A percentile compares a stretch with the other conserved stretches of the same genome.
phyloP scores from a whole-genome alignment of 2,329 filamentous ascomycete species.

The Aspergillus sp. region DNA sequence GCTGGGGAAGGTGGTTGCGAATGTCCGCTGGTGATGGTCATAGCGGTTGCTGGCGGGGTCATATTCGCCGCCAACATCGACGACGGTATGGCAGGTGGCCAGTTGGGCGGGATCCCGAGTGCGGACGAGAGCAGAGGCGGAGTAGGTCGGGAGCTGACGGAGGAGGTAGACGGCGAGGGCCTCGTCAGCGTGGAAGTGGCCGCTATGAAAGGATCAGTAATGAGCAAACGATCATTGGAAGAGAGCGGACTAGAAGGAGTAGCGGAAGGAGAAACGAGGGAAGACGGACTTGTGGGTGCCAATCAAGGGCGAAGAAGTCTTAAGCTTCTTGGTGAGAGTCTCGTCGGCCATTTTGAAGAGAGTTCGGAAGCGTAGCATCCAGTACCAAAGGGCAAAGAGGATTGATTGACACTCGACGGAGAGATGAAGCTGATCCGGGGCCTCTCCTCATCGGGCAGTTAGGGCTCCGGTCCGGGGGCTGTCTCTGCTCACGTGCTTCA shows the following conservation, averaged over 20 bases:
- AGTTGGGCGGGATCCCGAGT: constrained; percentile 81
- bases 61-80: constrained; percentile 97
- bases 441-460: background rate
- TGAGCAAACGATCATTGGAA: constrained; percentile 12
- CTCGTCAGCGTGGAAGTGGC: constrained; percentile 98
- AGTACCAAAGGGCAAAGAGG: constrained; percentile 7
- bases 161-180: constrained; percentile 96
- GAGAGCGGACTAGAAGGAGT: background rate
- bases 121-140: constrained; percentile 71
- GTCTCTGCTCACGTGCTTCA: background rate
- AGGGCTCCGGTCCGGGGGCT: background rate
- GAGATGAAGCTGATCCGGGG: constrained; percentile 9
- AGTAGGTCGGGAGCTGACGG: constrained; percentile 80
- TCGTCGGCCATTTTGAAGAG: constrained; percentile 63
- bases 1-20: constrained; percentile 79
- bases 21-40: constrained; percentile 96
- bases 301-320: constrained; percentile 71
- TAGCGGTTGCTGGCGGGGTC: constrained; percentile 74
- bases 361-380: constrained; percentile 40
- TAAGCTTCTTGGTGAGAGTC: constrained; percentile 76
- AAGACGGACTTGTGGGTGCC: constrained; percentile 78
- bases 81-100: constrained; percentile 84
- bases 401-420: too few relatives aligned
- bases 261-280: background rate
- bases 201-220: constrained; percentile 46